Base-by-base conservation (phyloP, 2,329 filamentous ascomycete genomes). In the Stagonosporopsis vannaccii region DNA sequence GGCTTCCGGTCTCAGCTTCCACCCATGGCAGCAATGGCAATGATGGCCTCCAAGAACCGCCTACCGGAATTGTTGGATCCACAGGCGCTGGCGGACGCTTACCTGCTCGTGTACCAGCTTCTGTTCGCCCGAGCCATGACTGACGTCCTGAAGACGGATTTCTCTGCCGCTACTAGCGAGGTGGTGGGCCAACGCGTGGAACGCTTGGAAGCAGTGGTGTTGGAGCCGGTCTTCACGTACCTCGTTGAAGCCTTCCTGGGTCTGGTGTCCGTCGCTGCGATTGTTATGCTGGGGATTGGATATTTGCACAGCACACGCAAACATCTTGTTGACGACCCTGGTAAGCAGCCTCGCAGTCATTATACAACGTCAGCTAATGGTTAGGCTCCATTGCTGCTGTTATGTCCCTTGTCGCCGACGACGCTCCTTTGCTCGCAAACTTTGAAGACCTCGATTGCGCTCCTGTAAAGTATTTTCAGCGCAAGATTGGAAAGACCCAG, bases 71-170 rank as follows among this genome's bases (percentile, higher is more conserved):
- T 77, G 30, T 44, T 76, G 4, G 69, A 78, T 67, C 71, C 5
- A 46, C 62, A 9, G 52, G 44, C 0, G 17, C 53, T 82, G 0
- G 57, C 62, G 1, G 13, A 57, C 5, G 73, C 75, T 0, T 80
- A 78, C 39, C 64, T 77, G 37, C 58, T 61, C 1, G 77, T 76
- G 0, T 79, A 82, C 53, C 67, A 74, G 15, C 41, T 82, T 2
- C 60, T 81, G 0, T 80, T 82, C 42, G 62, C 73, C 1, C 62
- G 73, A 2, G 59, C 61, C 4, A 64, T 78, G 65, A 58, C 58
- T 0, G 67, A 74, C 20, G 57, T 75, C 1, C 55, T 77, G 1
- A 37, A 37, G 0, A 6, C n/a, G 0, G 46, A 67, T 4, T 51
- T 67, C 20, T n/a, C n/a, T n/a, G n/a, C n/a, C n/a, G n/a, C n/a